Percentiles rank a stretch among this genome's conserved stretches.
Conservation (phyloP, 2,329 filamentous ascomycete species). For the Ophiostoma tasmaniense region DNA sequence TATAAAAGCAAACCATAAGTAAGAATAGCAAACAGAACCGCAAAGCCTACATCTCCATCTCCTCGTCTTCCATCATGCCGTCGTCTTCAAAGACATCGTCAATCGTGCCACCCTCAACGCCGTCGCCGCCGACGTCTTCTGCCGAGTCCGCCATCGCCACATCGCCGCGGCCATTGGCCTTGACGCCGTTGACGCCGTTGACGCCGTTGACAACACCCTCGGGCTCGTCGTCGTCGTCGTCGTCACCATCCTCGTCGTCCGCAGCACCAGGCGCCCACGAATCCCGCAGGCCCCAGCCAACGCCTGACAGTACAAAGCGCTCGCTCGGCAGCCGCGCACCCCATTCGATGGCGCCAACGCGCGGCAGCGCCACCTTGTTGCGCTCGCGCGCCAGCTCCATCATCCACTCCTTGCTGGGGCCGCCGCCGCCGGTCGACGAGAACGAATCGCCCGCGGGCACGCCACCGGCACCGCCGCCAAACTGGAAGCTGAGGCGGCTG, state of each 20-base stretch:
- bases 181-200: slow-evolving; percentile 28
- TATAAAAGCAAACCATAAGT: neutral
- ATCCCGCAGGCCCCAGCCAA: slow-evolving; percentile 55
- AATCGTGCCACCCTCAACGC: slow-evolving; percentile 46
- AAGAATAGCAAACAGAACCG: neutral
- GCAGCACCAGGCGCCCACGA: slow-evolving; percentile 42
- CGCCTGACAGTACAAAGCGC: slow-evolving; percentile 58
- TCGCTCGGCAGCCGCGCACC: slow-evolving; percentile 58
- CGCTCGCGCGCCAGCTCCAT: slow-evolving; percentile 63
- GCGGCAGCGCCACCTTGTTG: slow-evolving; percentile 58
- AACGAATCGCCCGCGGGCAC: slow-evolving; percentile 29
- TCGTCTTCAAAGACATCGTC: slow-evolving; percentile 37
- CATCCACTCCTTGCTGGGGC: slow-evolving; percentile 65
- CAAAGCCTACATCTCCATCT: slow-evolving; percentile 28
- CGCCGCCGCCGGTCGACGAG: slow-evolving; percentile 27
- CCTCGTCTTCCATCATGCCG: slow-evolving; percentile 28
- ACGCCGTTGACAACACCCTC: slow-evolving; percentile 22
- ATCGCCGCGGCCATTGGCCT: slow-evolving; percentile 32
- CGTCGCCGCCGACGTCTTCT: slow-evolving; percentile 47
- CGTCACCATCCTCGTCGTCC: slow-evolving; percentile 38
- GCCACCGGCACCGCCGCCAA: slow-evolving; percentile 45
- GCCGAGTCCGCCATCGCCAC: slow-evolving; percentile 25
- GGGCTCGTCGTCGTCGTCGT: slow-evolving; percentile 36
- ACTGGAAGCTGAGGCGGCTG: slow-evolving; percentile 60
- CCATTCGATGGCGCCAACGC: slow-evolving; percentile 57